A percentile compares a stretch with the other conserved stretches of the same genome.
phyloP scores from a whole-genome alignment of 2,329 filamentous ascomycete genomes.

The Colletotrichum sp. region DNA sequence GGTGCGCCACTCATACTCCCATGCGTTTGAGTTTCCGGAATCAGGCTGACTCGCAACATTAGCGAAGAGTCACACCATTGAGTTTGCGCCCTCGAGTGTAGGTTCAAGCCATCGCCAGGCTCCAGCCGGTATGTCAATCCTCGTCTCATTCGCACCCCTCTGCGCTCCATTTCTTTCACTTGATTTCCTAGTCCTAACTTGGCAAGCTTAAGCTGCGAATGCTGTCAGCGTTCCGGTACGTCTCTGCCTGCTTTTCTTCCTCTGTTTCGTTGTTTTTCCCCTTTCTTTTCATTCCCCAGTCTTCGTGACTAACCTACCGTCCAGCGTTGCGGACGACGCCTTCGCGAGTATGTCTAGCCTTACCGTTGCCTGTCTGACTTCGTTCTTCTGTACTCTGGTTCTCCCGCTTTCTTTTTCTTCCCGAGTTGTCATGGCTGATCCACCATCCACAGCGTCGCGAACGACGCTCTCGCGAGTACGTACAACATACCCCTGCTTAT shows the following conservation, averaged over 20 bases:
- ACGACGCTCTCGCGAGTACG: background rate
- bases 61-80: background rate
- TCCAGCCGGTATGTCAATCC: background rate
- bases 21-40: background rate
- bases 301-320: background rate
- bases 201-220: background rate
- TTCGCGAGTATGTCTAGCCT: background rate
- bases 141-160: background rate
- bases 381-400: background rate
- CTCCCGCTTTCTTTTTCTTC: background rate
- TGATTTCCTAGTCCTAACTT: background rate
- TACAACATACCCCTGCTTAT: background rate
- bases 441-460: background rate
- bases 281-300: background rate
- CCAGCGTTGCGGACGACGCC: background rate
- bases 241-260: background rate
- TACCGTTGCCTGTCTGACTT: background rate
- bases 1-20: background rate
- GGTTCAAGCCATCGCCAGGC: background rate
- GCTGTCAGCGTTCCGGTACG: background rate
- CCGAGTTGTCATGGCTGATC: background rate
- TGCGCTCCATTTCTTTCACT: background rate
- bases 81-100: background rate
- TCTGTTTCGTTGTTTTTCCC: fast-evolving
- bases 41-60: background rate